Percentiles rank a stretch among this genome's conserved stretches.
Evolutionary conservation across 2,329 filamentous ascomycete genomes (phyloP).

Genomic region (Bretziella fagacearum): DNA sequence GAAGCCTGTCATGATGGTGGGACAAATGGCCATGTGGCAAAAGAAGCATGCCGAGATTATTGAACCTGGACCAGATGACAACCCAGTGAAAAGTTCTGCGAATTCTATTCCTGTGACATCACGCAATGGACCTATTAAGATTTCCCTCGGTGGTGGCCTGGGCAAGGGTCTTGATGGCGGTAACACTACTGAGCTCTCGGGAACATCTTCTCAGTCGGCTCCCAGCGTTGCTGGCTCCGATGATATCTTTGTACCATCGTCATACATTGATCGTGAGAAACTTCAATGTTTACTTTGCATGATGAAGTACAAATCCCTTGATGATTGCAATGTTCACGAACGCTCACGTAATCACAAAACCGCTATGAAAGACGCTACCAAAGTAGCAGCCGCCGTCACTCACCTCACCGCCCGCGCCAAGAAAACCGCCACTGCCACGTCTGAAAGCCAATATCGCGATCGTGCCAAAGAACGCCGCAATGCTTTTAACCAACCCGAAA

Average conservation of each 20-base stretch:
- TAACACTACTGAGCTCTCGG: slow-evolving; percentile 1
- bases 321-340: slow-evolving; percentile 28
- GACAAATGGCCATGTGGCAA: slow-evolving; percentile 30
- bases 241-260: slow-evolving; percentile 19
- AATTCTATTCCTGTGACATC: slow-evolving; percentile 6
- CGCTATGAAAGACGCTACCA: slow-evolving; percentile 25
- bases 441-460: slow-evolving; percentile 37
- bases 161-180: slow-evolving; percentile 4
- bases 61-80: background rate
- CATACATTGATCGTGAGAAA: slow-evolving; percentile 41
- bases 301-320: slow-evolving; percentile 29
- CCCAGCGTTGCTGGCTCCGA: background rate
- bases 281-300: slow-evolving; percentile 30
- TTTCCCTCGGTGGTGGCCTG: slow-evolving; percentile 19
- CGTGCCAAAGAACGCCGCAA: slow-evolving; percentile 49
- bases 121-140: slow-evolving; percentile 19
- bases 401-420: slow-evolving; percentile 22
- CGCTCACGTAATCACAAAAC: slow-evolving; percentile 27
- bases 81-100: slow-evolving; percentile 5
- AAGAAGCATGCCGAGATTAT: slow-evolving; percentile 27
- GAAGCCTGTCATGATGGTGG: slow-evolving; percentile 26
- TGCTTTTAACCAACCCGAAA: slow-evolving; percentile 43
- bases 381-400: slow-evolving; percentile 32
- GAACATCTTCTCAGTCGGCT: background rate
- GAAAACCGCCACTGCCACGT: slow-evolving; percentile 16